Base-by-base conservation (phyloP, 2,329 filamentous ascomycete genomes). In the Lecanicillium sp. region DNA sequence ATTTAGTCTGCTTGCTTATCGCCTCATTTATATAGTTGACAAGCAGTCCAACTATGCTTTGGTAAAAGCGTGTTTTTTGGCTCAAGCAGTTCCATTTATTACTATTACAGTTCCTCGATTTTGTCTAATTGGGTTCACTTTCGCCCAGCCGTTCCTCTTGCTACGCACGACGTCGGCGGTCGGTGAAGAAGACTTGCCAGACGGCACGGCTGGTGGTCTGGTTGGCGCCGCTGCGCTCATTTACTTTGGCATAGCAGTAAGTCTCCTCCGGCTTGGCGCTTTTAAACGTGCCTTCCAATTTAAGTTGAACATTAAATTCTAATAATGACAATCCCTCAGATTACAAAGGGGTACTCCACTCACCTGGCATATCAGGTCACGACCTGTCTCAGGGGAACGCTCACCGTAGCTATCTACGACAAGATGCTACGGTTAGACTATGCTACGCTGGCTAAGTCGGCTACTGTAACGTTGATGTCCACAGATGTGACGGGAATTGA, bases 211-310 rank as follows among this genome's bases (percentile, higher is more conserved):
- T 3, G 27, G 17, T 12, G 29, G 30, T 12, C 22, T 39, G 3
- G 22, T 39, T 3, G 22, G 30, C 9, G 30, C 37, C 6, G 17
- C 13, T 3, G 28, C 34, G 6, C 13, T 42, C 17, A 32, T 38
- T 6, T 42, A 37, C 34, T 30, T 29, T 9, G 40, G 40, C 9
- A 9, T 41, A 12, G 12, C 14, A 11, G 35, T 33, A 30, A 34
- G 40, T 34, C 10, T 3, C 15, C 11, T n/a, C n/a, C n/a, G n/a
- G n/a, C n/a, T n/a, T n/a, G n/a, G n/a, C n/a, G n/a, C n/a, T n/a
- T n/a, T n/a, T n/a, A n/a, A n/a, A n/a, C n/a, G n/a, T n/a, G n/a
- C n/a, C n/a, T n/a, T n/a, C n/a, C n/a, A n/a, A n/a, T n/a, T n/a
- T n/a, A n/a, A n/a, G n/a, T n/a, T n/a, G n/a, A n/a, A n/a, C n/a